Base-by-base conservation (phyloP, 768 basidiomycete genomes). In the Trametes sanguinea region DNA sequence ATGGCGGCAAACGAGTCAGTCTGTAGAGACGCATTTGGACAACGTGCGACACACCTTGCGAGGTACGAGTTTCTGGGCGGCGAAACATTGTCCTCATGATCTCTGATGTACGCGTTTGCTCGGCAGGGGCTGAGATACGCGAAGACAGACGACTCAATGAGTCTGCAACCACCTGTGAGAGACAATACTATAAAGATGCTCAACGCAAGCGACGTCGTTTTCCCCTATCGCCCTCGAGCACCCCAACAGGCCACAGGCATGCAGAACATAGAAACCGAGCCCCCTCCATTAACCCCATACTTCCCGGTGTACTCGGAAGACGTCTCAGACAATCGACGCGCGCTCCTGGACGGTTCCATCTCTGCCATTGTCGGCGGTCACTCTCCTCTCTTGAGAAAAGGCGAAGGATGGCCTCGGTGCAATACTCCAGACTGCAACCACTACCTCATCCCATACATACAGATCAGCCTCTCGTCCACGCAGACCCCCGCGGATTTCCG, bases 381-480 rank as follows among this genome's bases (percentile, higher is more conserved):
- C 10, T 22, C 9, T 13, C 56, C 62, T 4, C 51, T 48, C 32
- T 56, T 63, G 13, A 51, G 14, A 1, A 4, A 51, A 6, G 52
- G 10, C 44, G 56, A 63, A 30, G 56, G 14, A 6, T 63, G 62
- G 62, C 62, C 62, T 6, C 45, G 51, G 13, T 63, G 62, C 56
- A 47, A 46, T 37, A 33, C 17, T 37, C 35, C 35, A 11, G 35
- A 37, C 1, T 63, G 62, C 51, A 35, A 37, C 14, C 17, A 44
- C 44, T 9, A 17, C 30, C 62, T 58, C 30, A 14, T 63, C 30
- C 62, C 62, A 2, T 63, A 63, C 62, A 11, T 63, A 37, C 62
- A 63, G 32, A 33, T 63, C 62, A 58, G 57, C 52, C 35, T 54
- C 39, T 33, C 62, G n/a, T 54, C 56, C 14, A 27, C 44, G 8